Percentiles rank a stretch among this genome's conserved stretches.
phyloP scores from a whole-genome alignment of 2,329 filamentous ascomycete species.

The Fusarium dimerum region DNA sequence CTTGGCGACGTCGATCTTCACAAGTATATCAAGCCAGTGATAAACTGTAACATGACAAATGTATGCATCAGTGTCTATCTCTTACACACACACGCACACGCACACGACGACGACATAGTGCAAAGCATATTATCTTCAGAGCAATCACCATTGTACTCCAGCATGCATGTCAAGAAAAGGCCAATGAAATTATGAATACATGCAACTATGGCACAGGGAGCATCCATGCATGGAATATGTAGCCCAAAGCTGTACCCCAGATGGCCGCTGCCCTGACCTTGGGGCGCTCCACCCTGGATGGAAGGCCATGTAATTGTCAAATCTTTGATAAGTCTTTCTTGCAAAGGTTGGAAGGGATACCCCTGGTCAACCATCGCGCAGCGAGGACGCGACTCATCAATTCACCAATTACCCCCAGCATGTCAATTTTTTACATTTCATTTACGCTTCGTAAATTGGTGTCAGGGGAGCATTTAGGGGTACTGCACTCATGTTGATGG shows the following conservation, averaged over 20 bases:
- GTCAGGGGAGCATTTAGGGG: neutral
- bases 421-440: neutral
- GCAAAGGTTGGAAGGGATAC: neutral
- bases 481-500: neutral
- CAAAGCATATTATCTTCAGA: neutral
- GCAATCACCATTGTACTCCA: neutral
- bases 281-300: slow-evolving; percentile 20
- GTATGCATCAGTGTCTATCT: neutral
- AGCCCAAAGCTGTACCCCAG: slow-evolving; percentile 26
- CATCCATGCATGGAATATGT: slow-evolving; percentile 8
- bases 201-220: slow-evolving; percentile 20
- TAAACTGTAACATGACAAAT: neutral
- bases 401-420: no score
- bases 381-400: neutral
- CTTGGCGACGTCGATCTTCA: neutral
- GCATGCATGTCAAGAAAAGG: neutral
- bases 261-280: slow-evolving; percentile 16
- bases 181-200: slow-evolving; percentile 9
- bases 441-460: neutral
- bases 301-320: slow-evolving; percentile 24
- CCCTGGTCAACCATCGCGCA: neutral
- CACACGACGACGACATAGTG: neutral
- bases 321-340: slow-evolving; percentile 3
- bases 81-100: neutral
- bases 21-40: neutral